Conservation (phyloP, 1,284 basidiomycete genomes). For the Inonotus hispidus region DNA sequence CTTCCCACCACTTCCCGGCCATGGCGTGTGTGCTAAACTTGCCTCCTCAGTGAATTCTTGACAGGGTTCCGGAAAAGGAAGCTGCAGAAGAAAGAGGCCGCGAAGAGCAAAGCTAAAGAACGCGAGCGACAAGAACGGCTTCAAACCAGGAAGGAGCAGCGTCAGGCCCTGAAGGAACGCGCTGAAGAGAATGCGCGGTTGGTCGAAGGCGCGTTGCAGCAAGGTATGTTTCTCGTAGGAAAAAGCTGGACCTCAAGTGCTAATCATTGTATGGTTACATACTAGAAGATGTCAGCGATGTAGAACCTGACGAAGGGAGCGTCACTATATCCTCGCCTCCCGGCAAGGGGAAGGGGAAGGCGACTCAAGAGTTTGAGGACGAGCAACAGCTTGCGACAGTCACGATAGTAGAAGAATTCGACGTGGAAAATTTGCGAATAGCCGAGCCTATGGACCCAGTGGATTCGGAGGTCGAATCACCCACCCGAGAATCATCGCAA, state of each 20-base stretch:
- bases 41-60: conserved; percentile 60
- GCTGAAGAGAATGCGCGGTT: conserved; percentile 64
- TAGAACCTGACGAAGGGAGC: conserved; percentile 35
- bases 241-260: background rate
- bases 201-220: conserved; percentile 68
- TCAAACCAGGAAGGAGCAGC: conserved; percentile 68
- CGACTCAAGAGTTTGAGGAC: conserved; percentile 49
- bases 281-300: background rate
- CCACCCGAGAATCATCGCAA: background rate
- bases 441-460: background rate
- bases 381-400: conserved; percentile 78
- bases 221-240: conserved; percentile 33
- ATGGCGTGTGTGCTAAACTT: conserved; percentile 10
- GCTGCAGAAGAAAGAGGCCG: conserved; percentile 64
- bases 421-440: conserved; percentile 49
- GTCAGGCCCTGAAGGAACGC: conserved; percentile 62
- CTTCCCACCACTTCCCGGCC: conserved; percentile 16
- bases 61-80: conserved; percentile 88
- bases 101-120: conserved; percentile 60
- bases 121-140: conserved; percentile 63
- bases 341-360: conserved; percentile 21
- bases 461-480: background rate
- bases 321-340: conserved; percentile 36
- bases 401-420: conserved; percentile 78
- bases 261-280: conserved; percentile 2